Base-by-base conservation (phyloP, 2,329 filamentous ascomycete species). In the Passalora sequoiae region DNA sequence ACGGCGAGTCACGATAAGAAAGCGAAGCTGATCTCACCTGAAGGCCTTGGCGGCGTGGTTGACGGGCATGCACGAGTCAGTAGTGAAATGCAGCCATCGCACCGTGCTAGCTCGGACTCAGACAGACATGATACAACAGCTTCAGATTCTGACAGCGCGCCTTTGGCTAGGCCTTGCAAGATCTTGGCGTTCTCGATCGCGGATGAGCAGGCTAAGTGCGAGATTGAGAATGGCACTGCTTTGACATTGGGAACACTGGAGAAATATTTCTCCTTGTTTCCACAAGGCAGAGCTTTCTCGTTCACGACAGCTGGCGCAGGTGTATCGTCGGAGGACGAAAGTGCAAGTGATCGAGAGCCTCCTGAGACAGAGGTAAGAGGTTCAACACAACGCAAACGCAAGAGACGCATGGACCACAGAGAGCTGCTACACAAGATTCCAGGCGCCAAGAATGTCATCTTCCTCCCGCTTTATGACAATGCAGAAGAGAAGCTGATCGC, bases 391-490 rank as follows among this genome's bases (percentile, higher is more conserved):
- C 44, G 30, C 28, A 33, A 50, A 57, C 62, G 54, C 57, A 61
- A 51, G 57, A 61, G 36, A 43, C 59, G 13, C 61, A 72, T 55
- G 67, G 66, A 37, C 19, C 53, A 55, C 22, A 54, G 58, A 4
- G 53, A 67, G 32, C 57, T 74, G 6, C 66, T 67, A 19, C 59
- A 63, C 15, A 67, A 69, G 27, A 50, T 59, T 1, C 56, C 56
- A 2, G 56, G 55, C 2, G 53, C 54, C 6, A 62, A 65, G 1
- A 72, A 38, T 19, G 63, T 77, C 4, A 64, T 75, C 3, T 76
- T 76, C 44, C 59, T 75, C 4, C 73, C 74, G 0, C 51, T 76
- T 0, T 76, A 72, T 69, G 74, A 76, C 46, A 66, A 68, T n/a
- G 64, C 67, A 4, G 57, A 60, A 36, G 57, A 60, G 24, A 66